Base-by-base conservation (phyloP, 176 grass and related monocot genomes). In the Typha latifolia region DNA sequence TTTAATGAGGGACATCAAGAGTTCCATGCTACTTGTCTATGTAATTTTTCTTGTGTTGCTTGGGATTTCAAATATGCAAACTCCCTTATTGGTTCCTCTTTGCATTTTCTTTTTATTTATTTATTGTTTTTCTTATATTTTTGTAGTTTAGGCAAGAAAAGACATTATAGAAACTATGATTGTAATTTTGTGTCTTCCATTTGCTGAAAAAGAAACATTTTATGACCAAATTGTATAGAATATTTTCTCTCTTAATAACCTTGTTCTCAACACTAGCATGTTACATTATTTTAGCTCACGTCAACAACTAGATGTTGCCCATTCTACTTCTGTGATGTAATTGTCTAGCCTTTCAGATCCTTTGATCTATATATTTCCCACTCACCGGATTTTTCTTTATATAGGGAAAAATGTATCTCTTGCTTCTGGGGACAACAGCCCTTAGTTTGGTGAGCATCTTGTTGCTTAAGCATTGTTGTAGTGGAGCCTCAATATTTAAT, bases 401-500 rank as follows among this genome's bases (percentile, higher is more conserved):
- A 18, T 68, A 99, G 94, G 86, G 81, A 14, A 99, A 93, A 87
- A 99, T 99, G 94, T 99, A 99, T 84, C 84, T 99, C 24, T 56
- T 99, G 73, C 82, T 99, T 84, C 75, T 99, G 61, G 94, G 94
- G 79, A 93, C 89, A 64, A 99, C 94, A 31, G 89, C 94, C 34
- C 89, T 99, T 87, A 99, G 89, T 65, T 90, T 99, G 81, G 89
- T 99, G 74, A 72, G 74, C 13, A 70, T 49, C 78, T 81, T 78
- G 20, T 22, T 51, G 61, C 65, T 59, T 66, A 34, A 43, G 31
- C 14, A 13, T 43, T 69, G 19, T 21, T 48, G 53, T 70, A 32
- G 63, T 66, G 49, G 32, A 47, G 24, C 29, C 69, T 69, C 61
- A 51, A 7, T 77, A 32, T 77, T 81, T 20, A 5, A 10, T 84